phyloP scores from a whole-genome alignment of 2,329 filamentous ascomycete genomes.

The Lomentospora prolificans region DNA sequence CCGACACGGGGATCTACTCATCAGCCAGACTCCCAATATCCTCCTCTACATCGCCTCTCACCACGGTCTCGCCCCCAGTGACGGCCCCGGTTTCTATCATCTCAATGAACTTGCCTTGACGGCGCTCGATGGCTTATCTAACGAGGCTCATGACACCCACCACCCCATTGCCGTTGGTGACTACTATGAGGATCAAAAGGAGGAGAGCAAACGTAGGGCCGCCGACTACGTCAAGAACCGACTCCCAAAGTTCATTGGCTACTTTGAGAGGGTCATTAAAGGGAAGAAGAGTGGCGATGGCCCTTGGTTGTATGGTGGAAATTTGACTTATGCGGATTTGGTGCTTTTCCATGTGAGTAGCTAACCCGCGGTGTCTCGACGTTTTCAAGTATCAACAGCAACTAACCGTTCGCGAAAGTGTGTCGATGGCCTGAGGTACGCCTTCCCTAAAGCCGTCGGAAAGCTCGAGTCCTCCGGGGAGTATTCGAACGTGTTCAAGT shows the following conservation, averaged over 20 bases:
- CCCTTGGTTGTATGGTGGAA: conserved; percentile 56
- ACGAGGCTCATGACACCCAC: conserved; percentile 67
- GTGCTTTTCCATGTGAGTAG: conserved; percentile 62
- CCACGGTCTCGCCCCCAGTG: conserved; percentile 43
- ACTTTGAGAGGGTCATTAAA: conserved; percentile 57
- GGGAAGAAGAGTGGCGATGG: conserved; percentile 46
- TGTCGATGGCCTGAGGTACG: conserved; percentile 50
- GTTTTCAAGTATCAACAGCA: too few relatives aligned
- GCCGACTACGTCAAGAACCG: conserved; percentile 49
- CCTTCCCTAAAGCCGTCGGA: conserved; percentile 59
- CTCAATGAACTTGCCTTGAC: conserved; percentile 58
- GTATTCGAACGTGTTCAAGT: conserved; percentile 51
- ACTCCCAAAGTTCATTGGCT: conserved; percentile 62
- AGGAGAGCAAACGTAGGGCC: conserved; percentile 49
- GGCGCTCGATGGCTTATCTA: conserved; percentile 58
- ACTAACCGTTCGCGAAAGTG: conserved; percentile 17
- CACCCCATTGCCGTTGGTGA: conserved; percentile 52
- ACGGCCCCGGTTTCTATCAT: conserved; percentile 37
- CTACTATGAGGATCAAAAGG: conserved; percentile 70
- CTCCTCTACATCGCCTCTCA: conserved; percentile 57
- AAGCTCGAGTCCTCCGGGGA: conserved; percentile 43
- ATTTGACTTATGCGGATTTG: conserved; percentile 62
- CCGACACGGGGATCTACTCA: conserved; percentile 47
- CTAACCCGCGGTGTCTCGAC: too few relatives aligned
- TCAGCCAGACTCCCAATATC: conserved; percentile 66